Evolutionary conservation across 352 stramenopile species (phyloP).

Genomic region (Phytophthora fragariae): DNA sequence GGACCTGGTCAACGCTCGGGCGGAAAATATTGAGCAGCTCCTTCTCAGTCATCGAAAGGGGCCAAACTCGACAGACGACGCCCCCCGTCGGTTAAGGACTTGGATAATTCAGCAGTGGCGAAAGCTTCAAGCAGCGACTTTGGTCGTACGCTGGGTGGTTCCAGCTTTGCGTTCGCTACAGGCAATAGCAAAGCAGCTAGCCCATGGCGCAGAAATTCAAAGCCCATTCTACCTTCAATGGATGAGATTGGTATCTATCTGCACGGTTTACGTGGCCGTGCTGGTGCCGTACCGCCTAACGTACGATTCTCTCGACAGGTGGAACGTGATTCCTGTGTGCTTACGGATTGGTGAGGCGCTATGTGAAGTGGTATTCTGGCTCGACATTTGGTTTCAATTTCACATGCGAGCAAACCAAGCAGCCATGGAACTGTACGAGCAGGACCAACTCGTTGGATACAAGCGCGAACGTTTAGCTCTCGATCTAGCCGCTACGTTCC

Average conservation of each 20-base stretch:
- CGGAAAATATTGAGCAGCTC: slow-evolving; percentile 61
- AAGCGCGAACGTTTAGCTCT: slow-evolving; percentile 59
- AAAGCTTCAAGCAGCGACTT: slow-evolving; percentile 6
- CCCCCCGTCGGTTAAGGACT: slow-evolving; percentile 14
- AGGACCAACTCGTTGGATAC: slow-evolving; percentile 62
- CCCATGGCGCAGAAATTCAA: slow-evolving; percentile 61
- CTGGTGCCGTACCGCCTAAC: slow-evolving; percentile 61
- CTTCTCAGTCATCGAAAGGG: slow-evolving; percentile 45
- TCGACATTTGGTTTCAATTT: slow-evolving; percentile 73
- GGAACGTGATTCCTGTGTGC: slow-evolving; percentile 46
- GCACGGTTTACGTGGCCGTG: slow-evolving; percentile 58
- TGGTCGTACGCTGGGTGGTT: slow-evolving; percentile 17
- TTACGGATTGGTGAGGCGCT: slow-evolving; percentile 43
- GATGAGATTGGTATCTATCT: slow-evolving; percentile 54
- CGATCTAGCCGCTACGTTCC: slow-evolving; percentile 54
- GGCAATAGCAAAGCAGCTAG: slow-evolving; percentile 31
- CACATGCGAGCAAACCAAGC: slow-evolving; percentile 53
- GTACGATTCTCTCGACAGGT: slow-evolving; percentile 62
- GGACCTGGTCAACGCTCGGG: slow-evolving; percentile 55
- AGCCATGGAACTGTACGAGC: slow-evolving; percentile 70
- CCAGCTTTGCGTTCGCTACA: slow-evolving; percentile 3
- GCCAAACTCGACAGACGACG: slow-evolving; percentile 1
- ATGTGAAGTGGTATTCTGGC: slow-evolving; percentile 59
- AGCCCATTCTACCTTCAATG: slow-evolving; percentile 63
- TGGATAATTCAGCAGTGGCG: slow-evolving; percentile 29